Evolutionary conservation across 768 basidiomycete species (phyloP).

Genomic region (Infundibulicybe gibba): DNA sequence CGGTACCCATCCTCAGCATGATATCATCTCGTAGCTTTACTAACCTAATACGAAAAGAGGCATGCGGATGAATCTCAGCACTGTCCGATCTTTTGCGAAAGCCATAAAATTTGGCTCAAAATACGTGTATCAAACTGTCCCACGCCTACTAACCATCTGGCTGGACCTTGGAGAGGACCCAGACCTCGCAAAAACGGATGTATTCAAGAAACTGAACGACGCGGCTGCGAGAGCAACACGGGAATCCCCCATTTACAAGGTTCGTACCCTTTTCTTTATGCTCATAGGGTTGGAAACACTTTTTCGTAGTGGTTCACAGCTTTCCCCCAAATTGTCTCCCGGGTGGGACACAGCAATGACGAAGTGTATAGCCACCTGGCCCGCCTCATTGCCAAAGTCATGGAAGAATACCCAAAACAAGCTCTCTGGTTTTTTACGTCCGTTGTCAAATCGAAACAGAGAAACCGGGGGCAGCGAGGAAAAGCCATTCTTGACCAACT

Average conservation of each 20-base stretch:
- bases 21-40: background rate
- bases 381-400: conserved; percentile 64
- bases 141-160: conserved; percentile 93
- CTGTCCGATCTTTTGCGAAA: conserved; percentile 62
- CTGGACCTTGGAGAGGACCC: conserved; percentile 78
- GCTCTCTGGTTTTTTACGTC: conserved; percentile 91
- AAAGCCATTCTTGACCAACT: conserved; percentile 52
- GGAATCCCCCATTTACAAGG: conserved; percentile 78
- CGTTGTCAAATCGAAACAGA: conserved; percentile 80
- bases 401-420: conserved; percentile 86
- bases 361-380: conserved; percentile 59
- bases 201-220: conserved; percentile 54
- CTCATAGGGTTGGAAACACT: conserved; percentile 2
- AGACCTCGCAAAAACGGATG: conserved; percentile 22
- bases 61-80: conserved; percentile 59
- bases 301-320: conserved; percentile 84
- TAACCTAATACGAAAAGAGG: conserved; percentile 26
- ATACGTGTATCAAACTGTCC: conserved; percentile 94
- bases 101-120: conserved; percentile 86
- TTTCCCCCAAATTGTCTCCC: conserved; percentile 94
- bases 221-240: conserved; percentile 52
- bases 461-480: conserved; percentile 57
- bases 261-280: conserved; percentile 17
- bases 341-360: conserved; percentile 73
- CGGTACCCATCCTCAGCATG: conserved; percentile 31